Evolutionary conservation across 805 yeast species (phyloP).

Genomic region (Saitoella complicata): DNA sequence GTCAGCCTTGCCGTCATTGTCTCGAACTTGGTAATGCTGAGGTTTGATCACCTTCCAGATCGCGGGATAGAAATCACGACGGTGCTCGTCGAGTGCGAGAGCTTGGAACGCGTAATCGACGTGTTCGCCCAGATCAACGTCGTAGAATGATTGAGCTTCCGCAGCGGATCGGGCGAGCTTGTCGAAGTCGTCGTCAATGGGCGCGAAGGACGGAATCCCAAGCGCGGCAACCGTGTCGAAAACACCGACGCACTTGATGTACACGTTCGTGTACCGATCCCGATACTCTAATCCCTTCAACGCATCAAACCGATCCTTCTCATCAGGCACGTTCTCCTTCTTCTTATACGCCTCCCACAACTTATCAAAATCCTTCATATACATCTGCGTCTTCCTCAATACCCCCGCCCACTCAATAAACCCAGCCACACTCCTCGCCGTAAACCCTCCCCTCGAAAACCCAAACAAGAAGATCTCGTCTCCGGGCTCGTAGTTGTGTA

Average conservation of each 20-base stretch:
- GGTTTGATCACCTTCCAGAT: neutral
- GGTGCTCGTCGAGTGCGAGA: neutral
- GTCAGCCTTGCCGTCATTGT: conserved; percentile 1
- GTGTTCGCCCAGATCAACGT: neutral
- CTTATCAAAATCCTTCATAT: too few relatives aligned
- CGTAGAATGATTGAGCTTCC: neutral
- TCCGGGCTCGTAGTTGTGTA: conserved; percentile 11
- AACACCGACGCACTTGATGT: neutral
- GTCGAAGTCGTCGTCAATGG: neutral
- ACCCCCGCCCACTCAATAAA: conserved; percentile 53
- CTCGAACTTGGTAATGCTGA: neutral
- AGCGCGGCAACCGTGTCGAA: neutral
- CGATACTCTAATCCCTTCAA: too few relatives aligned
- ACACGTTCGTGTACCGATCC: neutral
- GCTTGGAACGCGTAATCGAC: conserved; percentile 1
- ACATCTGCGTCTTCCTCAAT: conserved; percentile 20
- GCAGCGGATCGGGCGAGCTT: too few relatives aligned
- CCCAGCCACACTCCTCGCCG: conserved; percentile 47
- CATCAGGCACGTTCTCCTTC: too few relatives aligned
- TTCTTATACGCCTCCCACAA: too few relatives aligned
- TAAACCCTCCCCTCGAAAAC: conserved; percentile 42
- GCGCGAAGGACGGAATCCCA: neutral
- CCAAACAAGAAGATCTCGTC: conserved; percentile 15
- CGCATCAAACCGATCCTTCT: too few relatives aligned
- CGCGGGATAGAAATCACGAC: neutral